These are phyloP conservation scores for Alternaria solani DNA, from an alignment of 2,329 filamentous ascomycete genomes.

Conservation along the genomic window DNA sequence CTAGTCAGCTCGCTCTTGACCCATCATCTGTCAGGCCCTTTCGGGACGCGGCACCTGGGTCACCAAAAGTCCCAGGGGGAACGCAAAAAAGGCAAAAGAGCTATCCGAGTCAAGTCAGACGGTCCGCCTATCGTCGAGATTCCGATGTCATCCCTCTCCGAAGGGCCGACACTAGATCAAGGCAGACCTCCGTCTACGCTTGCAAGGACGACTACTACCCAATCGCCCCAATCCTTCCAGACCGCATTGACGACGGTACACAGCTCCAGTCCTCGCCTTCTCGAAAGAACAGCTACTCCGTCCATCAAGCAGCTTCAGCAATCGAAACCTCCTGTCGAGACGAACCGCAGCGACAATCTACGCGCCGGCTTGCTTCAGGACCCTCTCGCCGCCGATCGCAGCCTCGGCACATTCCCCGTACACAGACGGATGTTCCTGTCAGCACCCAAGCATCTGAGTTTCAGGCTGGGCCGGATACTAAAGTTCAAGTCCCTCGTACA, in stretches of 20 bases:
- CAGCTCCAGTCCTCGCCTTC: conserved; percentile 9
- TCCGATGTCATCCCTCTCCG: conserved; percentile 5
- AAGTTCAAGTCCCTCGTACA: background rate
- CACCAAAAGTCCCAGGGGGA: conserved; percentile 35
- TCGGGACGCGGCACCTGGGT: conserved; percentile 32
- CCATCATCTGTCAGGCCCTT: conserved; percentile 23
- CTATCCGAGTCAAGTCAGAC: conserved; percentile 21
- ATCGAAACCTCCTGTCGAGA: conserved; percentile 5
- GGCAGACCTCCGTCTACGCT: background rate
- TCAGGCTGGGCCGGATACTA: background rate
- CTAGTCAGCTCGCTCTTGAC: conserved; percentile 13
- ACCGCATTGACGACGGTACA: conserved; percentile 16
- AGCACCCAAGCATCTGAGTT: background rate
- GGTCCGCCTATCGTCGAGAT: conserved; percentile 1
- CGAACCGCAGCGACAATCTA: background rate
- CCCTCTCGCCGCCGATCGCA: background rate
- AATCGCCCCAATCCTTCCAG: conserved; percentile 18
- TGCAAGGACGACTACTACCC: conserved; percentile 27
- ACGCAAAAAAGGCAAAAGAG: conserved; percentile 40
- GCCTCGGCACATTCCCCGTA: background rate
- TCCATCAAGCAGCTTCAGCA: conserved; percentile 19
- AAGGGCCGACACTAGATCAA: conserved; percentile 12
- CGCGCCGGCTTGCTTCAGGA: background rate
- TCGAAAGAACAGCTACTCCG: conserved; percentile 7
- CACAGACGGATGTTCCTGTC: background rate